Base-by-base conservation (phyloP, 2,329 filamentous ascomycete species). In the Nemania sp. region DNA sequence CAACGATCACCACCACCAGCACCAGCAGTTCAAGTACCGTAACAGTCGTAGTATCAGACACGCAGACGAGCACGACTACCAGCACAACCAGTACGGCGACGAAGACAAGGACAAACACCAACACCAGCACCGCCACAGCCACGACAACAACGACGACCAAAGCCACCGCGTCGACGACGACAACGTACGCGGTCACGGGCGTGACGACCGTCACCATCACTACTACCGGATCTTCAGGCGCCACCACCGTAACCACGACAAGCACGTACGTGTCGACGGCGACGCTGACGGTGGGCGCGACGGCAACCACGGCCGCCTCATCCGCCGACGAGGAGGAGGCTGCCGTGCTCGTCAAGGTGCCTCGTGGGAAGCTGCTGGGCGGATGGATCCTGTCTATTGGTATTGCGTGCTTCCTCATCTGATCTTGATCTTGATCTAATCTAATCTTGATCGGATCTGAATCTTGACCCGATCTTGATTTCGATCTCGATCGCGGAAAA, bases 261-360 rank as follows among this genome's bases (percentile, higher is more conserved):
- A 68, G 62, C 47, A 68, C 52, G 5, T 63, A 55, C 56, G 52
- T 64, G 20, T 62, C 65, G 41, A 70, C 69, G 13, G 52, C 60
- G 24, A 69, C 69, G 15, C 24, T 27, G 43, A 61, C 59, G 0
- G 15, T 27, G 10, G 13, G 32, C 11, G 43, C 18, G 51, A 29
- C 27, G 5, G 27, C 13, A 4, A 15, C 29, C 29, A 41, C 56
- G 35, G n/a, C 56, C 15, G 32, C 45, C 32, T 35, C 45, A 8
- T 26, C 56, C 27, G 45, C 38, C 22, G 51, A 59, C 7, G 53
- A 64, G 3, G 64, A 61, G 2, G 60, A 24, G 5, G 56, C 41
- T 13, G 63, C 20, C 15, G 57, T 56, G 22, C 27, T 53, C 5
- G 8, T 64, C 7, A 45, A 18, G 51, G 38, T 56, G 13, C 41